Evolutionary conservation across 1,284 basidiomycete genomes (phyloP).

Genomic region (Laetiporus sulphureus): DNA sequence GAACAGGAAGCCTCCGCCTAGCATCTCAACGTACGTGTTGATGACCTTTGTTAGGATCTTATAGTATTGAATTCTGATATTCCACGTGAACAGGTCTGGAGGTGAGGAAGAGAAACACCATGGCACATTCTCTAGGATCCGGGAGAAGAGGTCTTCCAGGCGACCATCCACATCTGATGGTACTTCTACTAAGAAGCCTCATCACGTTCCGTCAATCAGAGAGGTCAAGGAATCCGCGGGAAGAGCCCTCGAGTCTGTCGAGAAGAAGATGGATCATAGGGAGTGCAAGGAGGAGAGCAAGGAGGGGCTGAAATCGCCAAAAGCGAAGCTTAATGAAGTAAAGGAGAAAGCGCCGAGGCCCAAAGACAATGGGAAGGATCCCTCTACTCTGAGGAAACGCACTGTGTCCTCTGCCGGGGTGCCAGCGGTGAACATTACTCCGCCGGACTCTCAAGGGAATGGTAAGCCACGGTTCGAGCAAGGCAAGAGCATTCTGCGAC

Average conservation of each 20-base stretch:
- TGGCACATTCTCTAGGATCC: constrained; percentile 41
- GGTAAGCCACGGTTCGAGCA: constrained; percentile 41
- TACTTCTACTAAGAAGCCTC: constrained; percentile 15
- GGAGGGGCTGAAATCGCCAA: constrained; percentile 8
- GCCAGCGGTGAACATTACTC: constrained; percentile 2
- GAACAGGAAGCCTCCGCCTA: constrained; percentile 74
- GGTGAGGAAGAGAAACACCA: constrained; percentile 23
- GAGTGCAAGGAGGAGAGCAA: constrained; percentile 5
- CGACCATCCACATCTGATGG: constrained; percentile 34
- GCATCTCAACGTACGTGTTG: constrained; percentile 46
- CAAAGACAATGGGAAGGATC: too few relatives aligned
- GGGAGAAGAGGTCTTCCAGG: constrained; percentile 29
- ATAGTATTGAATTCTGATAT: constrained; percentile 5
- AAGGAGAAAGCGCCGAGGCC: constrained; percentile 14
- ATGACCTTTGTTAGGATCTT: constrained; percentile 29
- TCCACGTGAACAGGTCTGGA: constrained; percentile 8
- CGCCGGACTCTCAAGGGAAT: too few relatives aligned
- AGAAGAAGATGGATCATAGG: too few relatives aligned
- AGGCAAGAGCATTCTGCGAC: constrained; percentile 72
- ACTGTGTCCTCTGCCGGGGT: constrained; percentile 33
- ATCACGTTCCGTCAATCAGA: constrained; percentile 9
- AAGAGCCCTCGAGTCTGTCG: too few relatives aligned
- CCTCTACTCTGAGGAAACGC: constrained; percentile 41
- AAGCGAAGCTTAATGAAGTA: too few relatives aligned
- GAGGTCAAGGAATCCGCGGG: constrained; percentile 4